Base-by-base conservation (phyloP, 495 filamentous ascomycete species). In the Tuber microsphaerosporum region DNA sequence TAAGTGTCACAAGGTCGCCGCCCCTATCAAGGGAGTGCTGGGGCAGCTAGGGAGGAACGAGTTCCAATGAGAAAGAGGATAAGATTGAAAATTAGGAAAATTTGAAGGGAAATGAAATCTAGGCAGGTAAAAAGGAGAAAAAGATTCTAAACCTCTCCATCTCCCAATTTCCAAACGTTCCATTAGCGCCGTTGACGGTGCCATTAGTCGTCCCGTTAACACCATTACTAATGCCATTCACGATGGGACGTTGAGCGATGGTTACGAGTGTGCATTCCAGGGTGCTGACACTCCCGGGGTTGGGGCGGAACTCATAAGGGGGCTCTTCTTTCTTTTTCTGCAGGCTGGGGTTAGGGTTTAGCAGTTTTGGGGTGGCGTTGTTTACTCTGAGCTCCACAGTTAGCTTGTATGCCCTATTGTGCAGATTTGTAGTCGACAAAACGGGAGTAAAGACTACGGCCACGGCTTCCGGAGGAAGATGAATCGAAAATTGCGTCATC, bases 141-240 rank as follows among this genome's bases (percentile, higher is more conserved):
- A 90, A 89, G 16, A 92, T 83, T 17, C 87, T 89, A 65, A 92
- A 83, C 76, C 87, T 91, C 84, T 94, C 92, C 80, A 92, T 83
- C 77, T 93, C 92, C 74, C 85, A 74, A 89, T 90, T 10, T 87
- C 85, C 17, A 16, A 65, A 65, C 26, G 56, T 34, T 17, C 56
- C 56, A 8, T 6, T 34, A 65, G 14, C 5, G 14, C 56, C 26
- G 26, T 34, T 65, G 14, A 31, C 26, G 56, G 56, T 65, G 26
- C 56, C 26, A 17, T 65, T 65, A 26, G 56, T 65, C 56, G 26
- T 65, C 0, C 56, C 56, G 56, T 65, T 65, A 34, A 34, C 56
- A n/a, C 71, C 73, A 34, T 76, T 76, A 26, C 45, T 72, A 45
- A n/a, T 43, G 8, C 65, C 71, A n/a, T 71, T 70, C 42, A 71